These are phyloP conservation scores for Hirsutella minnesotensis DNA, from an alignment of 2,329 filamentous ascomycete genomes.

Conservation along the genomic window DNA sequence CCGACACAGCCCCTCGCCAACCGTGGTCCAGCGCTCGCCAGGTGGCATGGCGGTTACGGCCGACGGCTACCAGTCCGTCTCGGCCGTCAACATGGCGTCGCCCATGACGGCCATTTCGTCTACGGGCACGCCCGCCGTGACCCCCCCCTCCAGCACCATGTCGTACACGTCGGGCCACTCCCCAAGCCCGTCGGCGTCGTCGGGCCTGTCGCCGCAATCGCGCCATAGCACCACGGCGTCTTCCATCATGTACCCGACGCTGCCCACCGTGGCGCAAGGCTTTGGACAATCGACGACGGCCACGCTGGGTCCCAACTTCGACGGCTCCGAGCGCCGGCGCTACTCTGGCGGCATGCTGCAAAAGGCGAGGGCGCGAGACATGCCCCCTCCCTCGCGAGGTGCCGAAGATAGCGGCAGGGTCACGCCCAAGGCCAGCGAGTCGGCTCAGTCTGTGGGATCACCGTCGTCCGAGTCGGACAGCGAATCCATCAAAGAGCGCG, in stretches of 20 bases:
- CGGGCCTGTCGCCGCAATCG: slow-evolving; percentile 55
- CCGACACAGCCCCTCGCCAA: slow-evolving; percentile 44
- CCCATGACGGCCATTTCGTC: slow-evolving; percentile 47
- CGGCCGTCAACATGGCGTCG: slow-evolving; percentile 46
- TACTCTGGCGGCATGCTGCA: slow-evolving; percentile 59
- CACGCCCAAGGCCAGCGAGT: slow-evolving; percentile 32
- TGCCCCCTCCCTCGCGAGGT: slow-evolving; percentile 23
- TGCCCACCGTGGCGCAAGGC: slow-evolving; percentile 58
- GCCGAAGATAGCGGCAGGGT: slow-evolving; percentile 23
- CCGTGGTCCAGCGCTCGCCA: slow-evolving; percentile 25
- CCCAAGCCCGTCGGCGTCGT: slow-evolving; percentile 52
- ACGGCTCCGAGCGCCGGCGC: slow-evolving; percentile 49
- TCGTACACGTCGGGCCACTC: slow-evolving; percentile 72
- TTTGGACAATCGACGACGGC: slow-evolving; percentile 60
- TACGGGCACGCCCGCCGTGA: slow-evolving; percentile 63
- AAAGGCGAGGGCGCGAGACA: slow-evolving; percentile 39
- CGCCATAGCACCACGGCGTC: slow-evolving; percentile 48
- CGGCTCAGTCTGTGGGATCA: slow-evolving; percentile 35
- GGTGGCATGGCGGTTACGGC: slow-evolving; percentile 20
- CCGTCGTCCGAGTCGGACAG: slow-evolving; percentile 45
- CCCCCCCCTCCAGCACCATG: slow-evolving; percentile 61
- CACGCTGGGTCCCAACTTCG: slow-evolving; percentile 57
- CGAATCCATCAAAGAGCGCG: slow-evolving; percentile 40
- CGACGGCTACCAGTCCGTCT: slow-evolving; percentile 29
- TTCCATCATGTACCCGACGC: slow-evolving; percentile 61